Base-by-base conservation (phyloP, 2,329 filamentous ascomycete species). In the Diplodia intermedia region DNA sequence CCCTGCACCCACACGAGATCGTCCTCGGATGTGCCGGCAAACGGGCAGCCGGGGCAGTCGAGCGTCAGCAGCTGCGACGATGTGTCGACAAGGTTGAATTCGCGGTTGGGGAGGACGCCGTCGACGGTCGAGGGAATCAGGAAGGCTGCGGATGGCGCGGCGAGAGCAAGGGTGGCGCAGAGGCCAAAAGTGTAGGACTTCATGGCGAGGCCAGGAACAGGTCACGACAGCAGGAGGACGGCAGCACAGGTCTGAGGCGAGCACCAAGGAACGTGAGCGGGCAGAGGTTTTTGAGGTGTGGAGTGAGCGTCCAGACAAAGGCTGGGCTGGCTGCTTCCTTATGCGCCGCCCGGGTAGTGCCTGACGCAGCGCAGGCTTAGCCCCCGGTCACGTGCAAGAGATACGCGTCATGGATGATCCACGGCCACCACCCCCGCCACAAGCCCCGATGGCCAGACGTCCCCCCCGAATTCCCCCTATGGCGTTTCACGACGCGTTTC, bases 151-250 rank as follows among this genome's bases (percentile, higher is more conserved):
- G 66, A 63, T 52, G 57, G 57, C 26, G 70, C 71, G 72, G 71
- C 75, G 74, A 78, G 75, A 73, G 77, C 78, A 72, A 79, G 70
- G 70, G 72, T 72, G 69, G 76, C 76, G 69, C 72, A 70, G 43
- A 79, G 71, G 70, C 76, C 75, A 67, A 79, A 69, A 53, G 74
- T 74, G 70, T 70, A 74, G 67, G 70, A 70, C 70, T 74, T 71
- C 78, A 79, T 79, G 26, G 43, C 73, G 66, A 63, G 68, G 65
- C 68, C 67, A 68, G 47, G 67, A 47, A 23, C 14, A 38, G 49
- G 40, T 49, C 38, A 49, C 57, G 26, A 11, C 38, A 69, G 66
- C 50, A 52, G 69, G 66, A 71, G 65, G 61, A 57, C 18, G 43
- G 60, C 61, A 53, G 49, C 60, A 67, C 33, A 31, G 61, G 52